Conservation (phyloP, 2,329 filamentous ascomycete genomes). For the Colletotrichum theobromicola region DNA sequence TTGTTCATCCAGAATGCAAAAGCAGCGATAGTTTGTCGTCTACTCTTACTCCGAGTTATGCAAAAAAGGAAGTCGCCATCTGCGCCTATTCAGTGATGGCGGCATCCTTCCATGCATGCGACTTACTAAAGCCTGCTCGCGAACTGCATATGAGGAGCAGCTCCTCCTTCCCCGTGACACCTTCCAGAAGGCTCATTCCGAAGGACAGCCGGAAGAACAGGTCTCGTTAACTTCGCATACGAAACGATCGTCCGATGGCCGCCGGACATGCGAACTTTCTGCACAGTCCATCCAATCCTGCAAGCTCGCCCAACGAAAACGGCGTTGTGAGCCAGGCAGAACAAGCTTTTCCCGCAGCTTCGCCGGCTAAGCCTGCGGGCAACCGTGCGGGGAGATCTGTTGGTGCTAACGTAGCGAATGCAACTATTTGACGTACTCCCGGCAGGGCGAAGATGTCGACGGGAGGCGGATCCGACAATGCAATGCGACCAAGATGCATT, state of each 20-base stretch:
- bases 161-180: neutral
- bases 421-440: neutral
- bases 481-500: neutral
- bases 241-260: constrained; percentile 21
- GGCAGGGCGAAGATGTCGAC: neutral
- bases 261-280: neutral
- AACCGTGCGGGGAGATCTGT: constrained; percentile 10
- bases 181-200: neutral
- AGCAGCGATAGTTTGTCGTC: neutral
- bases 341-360: neutral
- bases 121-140: neutral
- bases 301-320: neutral
- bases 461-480: neutral
- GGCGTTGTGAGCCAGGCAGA: neutral
- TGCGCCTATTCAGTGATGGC: neutral
- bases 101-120: neutral
- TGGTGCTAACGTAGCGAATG: neutral
- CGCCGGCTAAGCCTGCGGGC: neutral
- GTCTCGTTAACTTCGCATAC: constrained; percentile 11
- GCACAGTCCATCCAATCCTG: neutral
- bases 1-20: neutral
- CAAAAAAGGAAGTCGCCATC: neutral
- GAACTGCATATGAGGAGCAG: neutral
- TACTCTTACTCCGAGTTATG: neutral
- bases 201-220: constrained; percentile 7